Evolutionary conservation across 2,329 filamentous ascomycete species (phyloP).

Genomic region (Neofusicoccum sp.): DNA sequence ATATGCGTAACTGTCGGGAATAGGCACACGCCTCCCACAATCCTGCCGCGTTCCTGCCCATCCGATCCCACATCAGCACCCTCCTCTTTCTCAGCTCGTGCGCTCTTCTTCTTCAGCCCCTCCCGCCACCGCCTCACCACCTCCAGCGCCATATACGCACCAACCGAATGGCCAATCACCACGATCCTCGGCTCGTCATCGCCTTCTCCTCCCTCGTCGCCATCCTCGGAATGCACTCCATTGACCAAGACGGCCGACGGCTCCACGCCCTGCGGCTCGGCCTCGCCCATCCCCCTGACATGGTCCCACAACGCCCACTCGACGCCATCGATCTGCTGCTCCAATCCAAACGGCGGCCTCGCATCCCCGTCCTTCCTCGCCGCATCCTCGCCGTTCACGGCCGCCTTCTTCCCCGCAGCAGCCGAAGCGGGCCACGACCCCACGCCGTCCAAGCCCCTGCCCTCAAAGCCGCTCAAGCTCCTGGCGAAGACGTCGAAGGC

Average conservation of each 20-base stretch:
- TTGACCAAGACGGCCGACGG: constrained; percentile 27
- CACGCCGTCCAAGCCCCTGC: constrained; percentile 25
- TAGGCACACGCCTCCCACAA: constrained; percentile 34
- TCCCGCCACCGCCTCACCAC: constrained; percentile 34
- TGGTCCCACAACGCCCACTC: constrained; percentile 44
- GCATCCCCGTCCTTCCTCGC: neutral
- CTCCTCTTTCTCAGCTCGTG: constrained; percentile 26
- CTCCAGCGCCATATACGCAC: constrained; percentile 47
- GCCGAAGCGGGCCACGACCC: constrained; percentile 5
- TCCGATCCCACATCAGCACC: neutral
- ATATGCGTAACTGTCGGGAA: constrained; percentile 51
- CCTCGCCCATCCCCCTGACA: constrained; percentile 27
- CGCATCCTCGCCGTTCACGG: neutral
- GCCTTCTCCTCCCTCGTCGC: neutral
- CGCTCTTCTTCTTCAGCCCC: constrained; percentile 23
- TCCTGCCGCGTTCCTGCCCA: neutral
- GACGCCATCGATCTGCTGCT: constrained; percentile 52
- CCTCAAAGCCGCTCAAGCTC: constrained; percentile 45
- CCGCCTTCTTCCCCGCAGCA: neutral
- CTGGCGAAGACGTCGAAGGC: constrained; percentile 41
- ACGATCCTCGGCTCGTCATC: constrained; percentile 25
- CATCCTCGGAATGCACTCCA: constrained; percentile 20
- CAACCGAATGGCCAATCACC: constrained; percentile 49
- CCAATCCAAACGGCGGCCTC: constrained; percentile 42
- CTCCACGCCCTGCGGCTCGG: neutral